phyloP scores from a whole-genome alignment of 2,329 filamentous ascomycete species.

The Aphanocladium album region DNA sequence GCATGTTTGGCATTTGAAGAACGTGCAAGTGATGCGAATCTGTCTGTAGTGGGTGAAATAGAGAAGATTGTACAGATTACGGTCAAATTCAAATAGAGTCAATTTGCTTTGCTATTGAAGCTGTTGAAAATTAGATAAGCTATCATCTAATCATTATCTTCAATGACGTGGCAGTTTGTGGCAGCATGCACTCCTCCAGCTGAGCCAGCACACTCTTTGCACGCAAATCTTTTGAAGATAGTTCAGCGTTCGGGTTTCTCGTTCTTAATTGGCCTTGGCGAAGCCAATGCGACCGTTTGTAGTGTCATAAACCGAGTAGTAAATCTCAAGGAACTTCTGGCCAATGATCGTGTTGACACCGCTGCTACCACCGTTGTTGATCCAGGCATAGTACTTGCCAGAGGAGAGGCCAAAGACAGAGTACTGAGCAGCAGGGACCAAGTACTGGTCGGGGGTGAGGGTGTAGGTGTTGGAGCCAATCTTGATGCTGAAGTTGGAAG shows the following conservation, averaged over 20 bases:
- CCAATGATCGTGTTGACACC: slow-evolving; percentile 25
- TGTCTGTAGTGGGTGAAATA: too few relatives aligned
- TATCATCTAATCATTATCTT: too few relatives aligned
- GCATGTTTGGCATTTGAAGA: too few relatives aligned
- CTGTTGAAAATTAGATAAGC: too few relatives aligned
- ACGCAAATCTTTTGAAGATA: too few relatives aligned
- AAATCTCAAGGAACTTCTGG: slow-evolving; percentile 27
- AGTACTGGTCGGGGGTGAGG: slow-evolving; percentile 24
- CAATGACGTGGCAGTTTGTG: too few relatives aligned
- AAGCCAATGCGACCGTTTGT: slow-evolving; percentile 20
- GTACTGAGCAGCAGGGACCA: slow-evolving; percentile 24
- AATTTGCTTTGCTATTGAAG: too few relatives aligned
- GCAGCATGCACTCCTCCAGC: too few relatives aligned
- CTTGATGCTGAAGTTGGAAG: slow-evolving; percentile 24
- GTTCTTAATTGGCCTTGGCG: slow-evolving; percentile 16
- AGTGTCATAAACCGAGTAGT: slow-evolving; percentile 25
- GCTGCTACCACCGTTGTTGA: slow-evolving; percentile 22
- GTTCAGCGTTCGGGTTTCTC: too few relatives aligned
- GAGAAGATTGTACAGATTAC: too few relatives aligned
- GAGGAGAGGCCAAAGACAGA: slow-evolving; percentile 18
- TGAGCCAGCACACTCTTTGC: not conserved
- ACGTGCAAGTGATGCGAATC: too few relatives aligned
- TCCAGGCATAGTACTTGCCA: slow-evolving; percentile 26
- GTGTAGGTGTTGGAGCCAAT: slow-evolving; percentile 23
- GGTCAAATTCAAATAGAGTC: too few relatives aligned